These are phyloP conservation scores for Peronosclerospora sorghi DNA, from an alignment of 352 stramenopile genomes.

Conservation along the genomic window DNA sequence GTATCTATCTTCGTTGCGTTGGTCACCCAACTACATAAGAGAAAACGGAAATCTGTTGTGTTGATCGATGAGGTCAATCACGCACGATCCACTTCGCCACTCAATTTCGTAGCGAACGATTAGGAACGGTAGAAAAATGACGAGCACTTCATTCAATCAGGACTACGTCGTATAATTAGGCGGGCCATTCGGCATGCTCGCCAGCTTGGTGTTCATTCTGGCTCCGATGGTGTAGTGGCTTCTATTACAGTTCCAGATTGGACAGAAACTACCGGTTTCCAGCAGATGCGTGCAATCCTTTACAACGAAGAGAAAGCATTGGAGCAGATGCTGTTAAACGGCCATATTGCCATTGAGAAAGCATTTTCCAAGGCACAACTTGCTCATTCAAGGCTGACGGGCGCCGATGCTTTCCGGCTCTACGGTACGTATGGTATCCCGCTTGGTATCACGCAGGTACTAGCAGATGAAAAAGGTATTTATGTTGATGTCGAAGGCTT, in stretches of 20 bases:
- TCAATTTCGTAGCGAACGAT: too few relatives aligned
- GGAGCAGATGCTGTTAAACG: constrained; percentile 59
- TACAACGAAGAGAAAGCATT: constrained; percentile 65
- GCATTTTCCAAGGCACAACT: constrained; percentile 29
- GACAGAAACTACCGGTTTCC: constrained; percentile 20
- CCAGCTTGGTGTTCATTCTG: constrained; percentile 35
- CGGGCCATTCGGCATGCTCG: constrained; percentile 71
- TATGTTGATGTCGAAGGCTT: constrained; percentile 45
- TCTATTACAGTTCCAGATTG: constrained; percentile 41
- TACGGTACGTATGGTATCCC: constrained; percentile 73
- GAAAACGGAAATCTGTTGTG: too few relatives aligned
- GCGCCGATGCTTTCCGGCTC: constrained; percentile 50
- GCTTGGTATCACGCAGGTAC: constrained; percentile 60
- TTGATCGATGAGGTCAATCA: too few relatives aligned
- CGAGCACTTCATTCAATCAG: too few relatives aligned
- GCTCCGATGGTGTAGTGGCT: constrained; percentile 25
- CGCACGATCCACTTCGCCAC: too few relatives aligned
- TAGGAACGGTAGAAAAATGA: too few relatives aligned
- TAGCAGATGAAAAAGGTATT: constrained; percentile 50
- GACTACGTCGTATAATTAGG: constrained; percentile 90
- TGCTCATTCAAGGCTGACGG: constrained; percentile 24
- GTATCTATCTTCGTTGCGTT: too few relatives aligned
- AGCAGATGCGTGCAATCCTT: constrained; percentile 61
- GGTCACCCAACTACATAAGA: too few relatives aligned
- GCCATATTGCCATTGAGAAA: constrained; percentile 49